phyloP scores from a whole-genome alignment of 805 yeast species.

The Candida ortonii region DNA sequence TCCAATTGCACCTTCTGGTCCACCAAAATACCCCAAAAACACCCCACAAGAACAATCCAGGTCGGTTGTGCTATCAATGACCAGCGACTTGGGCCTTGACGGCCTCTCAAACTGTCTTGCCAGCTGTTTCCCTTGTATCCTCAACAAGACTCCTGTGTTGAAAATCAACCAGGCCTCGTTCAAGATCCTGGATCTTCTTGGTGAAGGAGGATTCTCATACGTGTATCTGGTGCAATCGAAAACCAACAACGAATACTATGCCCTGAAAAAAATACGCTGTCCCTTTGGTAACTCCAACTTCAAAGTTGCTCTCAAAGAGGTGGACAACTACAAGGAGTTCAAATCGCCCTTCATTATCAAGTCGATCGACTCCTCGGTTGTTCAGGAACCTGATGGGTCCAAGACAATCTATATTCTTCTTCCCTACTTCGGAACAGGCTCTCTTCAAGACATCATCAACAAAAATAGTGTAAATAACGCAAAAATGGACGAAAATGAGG shows the following conservation, averaged over 20 bases:
- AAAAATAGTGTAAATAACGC: slow-evolving; percentile 54
- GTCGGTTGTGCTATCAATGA: too few species aligned
- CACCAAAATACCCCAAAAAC: too few species aligned
- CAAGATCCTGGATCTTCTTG: slow-evolving; percentile 66
- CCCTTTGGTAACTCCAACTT: slow-evolving; percentile 82
- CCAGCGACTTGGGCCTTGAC: too few species aligned
- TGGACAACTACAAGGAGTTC: slow-evolving; percentile 71
- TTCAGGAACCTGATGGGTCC: slow-evolving; percentile 75
- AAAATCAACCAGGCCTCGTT: slow-evolving; percentile 60
- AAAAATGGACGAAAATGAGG: slow-evolving; percentile 58
- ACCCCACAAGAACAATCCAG: too few species aligned
- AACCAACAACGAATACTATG: slow-evolving; percentile 52
- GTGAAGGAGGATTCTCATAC: slow-evolving; percentile 88
- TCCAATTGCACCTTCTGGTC: too few species aligned
- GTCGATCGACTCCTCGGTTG: slow-evolving; percentile 66
- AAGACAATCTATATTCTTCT: slow-evolving; percentile 73
- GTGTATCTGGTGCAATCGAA: slow-evolving; percentile 68
- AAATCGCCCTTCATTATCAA: slow-evolving; percentile 63
- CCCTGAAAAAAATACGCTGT: slow-evolving; percentile 83
- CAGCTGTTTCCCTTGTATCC: slow-evolving; percentile 44
- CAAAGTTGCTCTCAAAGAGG: slow-evolving; percentile 71
- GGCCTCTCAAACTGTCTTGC: slow-evolving; percentile 20
- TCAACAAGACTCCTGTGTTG: slow-evolving; percentile 48
- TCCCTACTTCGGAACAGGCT: slow-evolving; percentile 72
- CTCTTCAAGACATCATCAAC: slow-evolving; percentile 79